Percentiles rank a stretch among this genome's conserved stretches.
phyloP scores from a whole-genome alignment of 2,329 filamentous ascomycete genomes.

The Paecilomyces niveus region DNA sequence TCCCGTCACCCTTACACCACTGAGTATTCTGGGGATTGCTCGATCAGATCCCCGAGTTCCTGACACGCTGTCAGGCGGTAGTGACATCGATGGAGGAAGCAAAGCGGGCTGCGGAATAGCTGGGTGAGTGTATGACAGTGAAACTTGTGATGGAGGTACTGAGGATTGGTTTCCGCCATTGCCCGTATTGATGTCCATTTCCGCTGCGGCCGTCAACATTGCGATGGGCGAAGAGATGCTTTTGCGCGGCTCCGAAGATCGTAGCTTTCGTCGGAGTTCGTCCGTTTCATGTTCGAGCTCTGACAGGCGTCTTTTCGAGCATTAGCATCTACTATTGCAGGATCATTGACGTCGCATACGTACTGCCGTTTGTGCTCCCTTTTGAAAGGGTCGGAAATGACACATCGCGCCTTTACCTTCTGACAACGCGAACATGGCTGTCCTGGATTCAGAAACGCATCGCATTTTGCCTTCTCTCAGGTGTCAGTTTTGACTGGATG shows the following conservation, averaged over 20 bases:
- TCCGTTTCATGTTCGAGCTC: constrained; percentile 32
- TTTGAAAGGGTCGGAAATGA: constrained; percentile 37
- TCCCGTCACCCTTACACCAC: constrained; percentile 21
- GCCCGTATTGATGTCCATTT: constrained; percentile 18
- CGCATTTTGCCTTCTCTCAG: constrained; percentile 27
- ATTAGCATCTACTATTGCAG: background rate
- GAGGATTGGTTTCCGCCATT: constrained; percentile 12
- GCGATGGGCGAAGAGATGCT: constrained; percentile 18
- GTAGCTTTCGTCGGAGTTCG: constrained; percentile 28
- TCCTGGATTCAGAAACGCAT: constrained; percentile 28
- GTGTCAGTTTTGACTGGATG: background rate
- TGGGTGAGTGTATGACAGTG: constrained; percentile 14
- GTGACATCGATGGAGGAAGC: constrained; percentile 6
- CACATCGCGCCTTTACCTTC: constrained; percentile 28
- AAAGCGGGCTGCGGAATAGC: constrained; percentile 14
- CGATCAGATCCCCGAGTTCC: constrained; percentile 7
- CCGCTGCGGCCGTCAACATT: constrained; percentile 23
- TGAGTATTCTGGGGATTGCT: constrained; percentile 24
- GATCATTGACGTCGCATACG: constrained; percentile 4
- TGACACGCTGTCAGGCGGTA: constrained; percentile 5
- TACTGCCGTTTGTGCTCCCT: constrained; percentile 37
- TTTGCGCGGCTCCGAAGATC: constrained; percentile 15
- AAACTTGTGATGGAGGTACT: constrained; percentile 10
- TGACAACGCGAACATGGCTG: constrained; percentile 32
- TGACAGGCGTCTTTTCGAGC: constrained; percentile 23